Conservation (phyloP, 768 basidiomycete species). For the Naganishia kalamii region DNA sequence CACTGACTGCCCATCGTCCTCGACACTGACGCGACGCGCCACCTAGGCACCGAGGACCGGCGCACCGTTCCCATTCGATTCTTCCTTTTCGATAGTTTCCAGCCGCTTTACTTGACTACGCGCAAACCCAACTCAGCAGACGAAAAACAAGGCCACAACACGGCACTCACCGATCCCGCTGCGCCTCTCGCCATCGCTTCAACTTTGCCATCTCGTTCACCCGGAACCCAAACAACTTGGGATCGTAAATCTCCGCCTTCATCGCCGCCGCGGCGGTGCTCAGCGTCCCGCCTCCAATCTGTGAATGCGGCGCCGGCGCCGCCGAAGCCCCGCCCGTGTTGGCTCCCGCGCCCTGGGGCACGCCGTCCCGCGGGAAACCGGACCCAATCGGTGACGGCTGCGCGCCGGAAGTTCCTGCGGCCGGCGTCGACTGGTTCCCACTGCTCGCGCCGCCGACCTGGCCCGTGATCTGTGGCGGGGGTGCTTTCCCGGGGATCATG, state of each 20-base stretch:
- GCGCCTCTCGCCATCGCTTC: constrained; percentile 92
- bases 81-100: constrained; percentile 47
- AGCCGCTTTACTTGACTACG: constrained; percentile 50
- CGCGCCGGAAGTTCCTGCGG: constrained; percentile 1
- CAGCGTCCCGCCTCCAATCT: constrained; percentile 52
- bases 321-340: not conserved
- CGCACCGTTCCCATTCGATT: constrained; percentile 5
- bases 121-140: not conserved
- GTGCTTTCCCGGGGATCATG: constrained; percentile 75
- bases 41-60: not conserved
- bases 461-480: constrained; percentile 32
- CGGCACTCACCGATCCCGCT: constrained; percentile 70
- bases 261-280: constrained; percentile 75
- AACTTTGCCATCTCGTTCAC: constrained; percentile 86
- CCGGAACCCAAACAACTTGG: constrained; percentile 95
- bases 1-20: no score
- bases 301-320: not conserved
- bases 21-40: no score
- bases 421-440: constrained; percentile 23
- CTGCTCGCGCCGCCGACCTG: constrained; percentile 16
- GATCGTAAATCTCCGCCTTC: constrained; percentile 86
- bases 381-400: not conserved
- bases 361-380: constrained; percentile 4
- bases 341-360: constrained; percentile 3
- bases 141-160: not conserved